phyloP scores from a whole-genome alignment of 805 yeast genomes.

The Kazachstania bromeliacearum region DNA sequence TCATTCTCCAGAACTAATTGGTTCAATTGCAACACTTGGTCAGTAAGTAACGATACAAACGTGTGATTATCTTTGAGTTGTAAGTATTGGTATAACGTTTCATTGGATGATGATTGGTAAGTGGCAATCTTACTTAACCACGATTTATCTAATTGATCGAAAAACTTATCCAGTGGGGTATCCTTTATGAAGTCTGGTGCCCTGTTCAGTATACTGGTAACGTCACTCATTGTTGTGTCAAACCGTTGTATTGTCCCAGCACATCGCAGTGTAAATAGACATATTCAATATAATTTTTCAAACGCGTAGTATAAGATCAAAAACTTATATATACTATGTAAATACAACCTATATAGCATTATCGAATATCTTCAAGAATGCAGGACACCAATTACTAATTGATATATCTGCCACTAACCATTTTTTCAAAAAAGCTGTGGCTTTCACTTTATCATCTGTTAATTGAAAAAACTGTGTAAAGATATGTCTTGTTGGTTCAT shows the following conservation, averaged over 20 bases:
- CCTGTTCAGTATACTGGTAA: conserved; percentile 1
- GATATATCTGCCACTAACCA: conserved; percentile 53
- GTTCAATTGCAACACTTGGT: conserved; percentile 11
- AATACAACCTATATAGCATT: too few relatives aligned
- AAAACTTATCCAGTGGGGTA: conserved; percentile 29
- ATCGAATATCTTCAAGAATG: conserved; percentile 49
- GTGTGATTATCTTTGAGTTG: conserved; percentile 11
- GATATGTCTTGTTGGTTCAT: conserved; percentile 22
- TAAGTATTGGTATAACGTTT: conserved; percentile 9
- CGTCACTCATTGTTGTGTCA: too few relatives aligned
- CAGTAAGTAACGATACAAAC: conserved; percentile 15
- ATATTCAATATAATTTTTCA: too few relatives aligned
- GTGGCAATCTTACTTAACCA: conserved; percentile 10
- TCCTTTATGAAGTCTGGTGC: conserved; percentile 27
- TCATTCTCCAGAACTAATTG: conserved; percentile 8
- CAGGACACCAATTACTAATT: conserved; percentile 56
- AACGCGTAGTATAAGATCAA: not conserved
- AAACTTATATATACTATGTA: too few relatives aligned
- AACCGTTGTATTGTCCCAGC: too few relatives aligned
- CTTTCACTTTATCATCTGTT: conserved; percentile 18
- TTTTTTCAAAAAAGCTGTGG: conserved; percentile 32
- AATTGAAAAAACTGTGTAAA: conserved; percentile 21
- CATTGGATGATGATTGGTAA: not conserved
- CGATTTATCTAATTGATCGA: conserved; percentile 14
- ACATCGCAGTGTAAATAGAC: too few relatives aligned